Base-by-base conservation (phyloP, 2,329 filamentous ascomycete genomes). In the Curvularia sp. region DNA sequence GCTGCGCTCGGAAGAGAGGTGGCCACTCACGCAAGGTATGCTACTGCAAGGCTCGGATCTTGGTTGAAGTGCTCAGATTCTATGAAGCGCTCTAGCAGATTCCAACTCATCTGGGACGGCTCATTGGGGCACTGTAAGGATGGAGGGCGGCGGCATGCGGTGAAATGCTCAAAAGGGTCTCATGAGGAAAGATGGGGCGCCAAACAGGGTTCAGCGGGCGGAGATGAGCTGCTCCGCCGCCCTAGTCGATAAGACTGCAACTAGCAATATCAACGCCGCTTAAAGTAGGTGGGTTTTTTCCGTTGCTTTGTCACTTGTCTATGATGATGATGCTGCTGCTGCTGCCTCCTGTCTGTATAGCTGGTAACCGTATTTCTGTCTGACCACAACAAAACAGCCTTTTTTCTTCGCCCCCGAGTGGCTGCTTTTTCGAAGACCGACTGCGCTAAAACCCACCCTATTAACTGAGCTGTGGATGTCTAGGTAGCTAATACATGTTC, bases 1-100 rank as follows among this genome's bases (percentile, higher is more conserved):
- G 43, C 43, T 46, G 43, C 43, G 46, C 46, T 51, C 49, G 58
- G 57, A 47, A 50, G 41, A 48, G 38, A 55, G 41, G 50, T 49
- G 54, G 53, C 61, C 64, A 83, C 89, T 86, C 83, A 94, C 91
- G 91, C 91, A 74, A 95, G 87, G 80, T 95, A 95, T 66, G 91
- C 92, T 76, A 95, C 91, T 61, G 91, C 90, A 78, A 95, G 88
- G 79, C 93, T 94, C 64, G 92, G 91, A 80, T 94, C 89, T 81
- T 91, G 89, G 83, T 93, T 94, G 85, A 95, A 95, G 83, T 95
- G 90, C 84, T 95, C 91, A 82, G 90, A 93, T 85, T 94, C 91
- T 83, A 95, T 88, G 86, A 94, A 93, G 80, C 91, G 88, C 84
- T 92, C 90, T 77, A 95, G 86, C 82, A 95, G 84, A 83, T 93